These are phyloP conservation scores for Botrytis elliptica DNA, from an alignment of 2,329 filamentous ascomycete genomes.

Conservation along the genomic window DNA sequence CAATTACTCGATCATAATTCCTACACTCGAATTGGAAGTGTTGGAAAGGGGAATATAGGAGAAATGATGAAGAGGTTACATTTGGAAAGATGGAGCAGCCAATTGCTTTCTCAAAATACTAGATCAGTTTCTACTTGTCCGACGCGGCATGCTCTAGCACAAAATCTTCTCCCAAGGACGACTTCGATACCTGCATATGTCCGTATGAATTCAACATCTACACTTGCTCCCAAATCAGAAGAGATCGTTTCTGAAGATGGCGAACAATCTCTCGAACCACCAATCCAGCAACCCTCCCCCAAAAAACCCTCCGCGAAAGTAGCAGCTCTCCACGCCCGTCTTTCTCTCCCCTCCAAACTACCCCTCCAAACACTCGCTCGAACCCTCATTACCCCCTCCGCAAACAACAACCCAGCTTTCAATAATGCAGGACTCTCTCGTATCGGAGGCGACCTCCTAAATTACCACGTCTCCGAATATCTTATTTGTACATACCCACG, in stretches of 20 bases:
- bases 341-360: slow-evolving; percentile 76
- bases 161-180: slow-evolving; percentile 51
- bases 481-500: slow-evolving; percentile 88
- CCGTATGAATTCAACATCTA: slow-evolving; percentile 30
- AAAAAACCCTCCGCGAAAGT: slow-evolving; percentile 72
- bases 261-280: slow-evolving; percentile 1
- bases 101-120: slow-evolving; percentile 50
- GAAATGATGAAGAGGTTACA: slow-evolving; percentile 59
- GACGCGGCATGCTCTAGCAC: slow-evolving; percentile 45
- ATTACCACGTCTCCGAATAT: slow-evolving; percentile 86
- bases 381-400: slow-evolving; percentile 80
- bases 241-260: slow-evolving; percentile 36
- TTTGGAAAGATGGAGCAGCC: slow-evolving; percentile 58
- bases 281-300: neutral
- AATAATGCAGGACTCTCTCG: slow-evolving; percentile 86
- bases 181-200: slow-evolving; percentile 43
- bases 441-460: slow-evolving; percentile 78
- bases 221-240: slow-evolving; percentile 18
- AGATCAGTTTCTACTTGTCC: slow-evolving; percentile 47
- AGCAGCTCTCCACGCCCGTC: slow-evolving; percentile 84
- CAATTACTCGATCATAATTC: neutral
- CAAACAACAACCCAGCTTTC: slow-evolving; percentile 74
- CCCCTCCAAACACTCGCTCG: slow-evolving; percentile 84
- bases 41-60: slow-evolving; percentile 25
- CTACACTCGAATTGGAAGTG: slow-evolving; percentile 8